phyloP scores from a whole-genome alignment of 768 basidiomycete species.

The Mycena albidolilacea region DNA sequence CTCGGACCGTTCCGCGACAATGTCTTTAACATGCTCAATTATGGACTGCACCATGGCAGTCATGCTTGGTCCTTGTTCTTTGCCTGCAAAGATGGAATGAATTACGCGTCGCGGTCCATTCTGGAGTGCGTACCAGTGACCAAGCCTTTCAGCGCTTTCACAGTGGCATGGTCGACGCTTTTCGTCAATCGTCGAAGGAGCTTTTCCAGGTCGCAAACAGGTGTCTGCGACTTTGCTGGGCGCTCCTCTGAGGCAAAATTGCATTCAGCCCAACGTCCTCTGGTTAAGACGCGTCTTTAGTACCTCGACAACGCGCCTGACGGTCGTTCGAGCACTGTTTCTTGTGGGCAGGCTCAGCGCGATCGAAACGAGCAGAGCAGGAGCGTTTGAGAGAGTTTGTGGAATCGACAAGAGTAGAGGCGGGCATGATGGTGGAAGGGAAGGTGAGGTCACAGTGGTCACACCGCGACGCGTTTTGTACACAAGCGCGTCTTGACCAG shows the following conservation, averaged over 20 bases:
- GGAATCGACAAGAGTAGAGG: conserved; percentile 29
- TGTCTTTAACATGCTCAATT: conserved; percentile 49
- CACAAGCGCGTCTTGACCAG: conserved; percentile 17
- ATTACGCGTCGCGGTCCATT: conserved; percentile 8
- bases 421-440: conserved; percentile 29
- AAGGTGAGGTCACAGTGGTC: neutral
- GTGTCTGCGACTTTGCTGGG: neutral
- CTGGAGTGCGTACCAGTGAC: conserved; percentile 28
- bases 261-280: neutral
- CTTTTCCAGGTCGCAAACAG: conserved; percentile 26
- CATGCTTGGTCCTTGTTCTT: conserved; percentile 3
- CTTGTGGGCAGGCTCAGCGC: conserved; percentile 21
- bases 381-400: conserved; percentile 35
- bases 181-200: conserved; percentile 31
- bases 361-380: conserved; percentile 4
- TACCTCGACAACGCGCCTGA: conserved; percentile 32
- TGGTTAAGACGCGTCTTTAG: conserved; percentile 8
- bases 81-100: conserved; percentile 18
- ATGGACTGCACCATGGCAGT: conserved; percentile 47
- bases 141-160: conserved; percentile 30
- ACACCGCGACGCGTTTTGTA: conserved; percentile 15
- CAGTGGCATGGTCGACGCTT: conserved; percentile 29
- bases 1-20: conserved; percentile 50
- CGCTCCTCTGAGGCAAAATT: conserved; percentile 23
- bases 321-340: conserved; percentile 34